These are phyloP conservation scores for Avena sativa DNA, from an alignment of 176 grass and related monocot genomes.

Conservation along the genomic window DNA sequence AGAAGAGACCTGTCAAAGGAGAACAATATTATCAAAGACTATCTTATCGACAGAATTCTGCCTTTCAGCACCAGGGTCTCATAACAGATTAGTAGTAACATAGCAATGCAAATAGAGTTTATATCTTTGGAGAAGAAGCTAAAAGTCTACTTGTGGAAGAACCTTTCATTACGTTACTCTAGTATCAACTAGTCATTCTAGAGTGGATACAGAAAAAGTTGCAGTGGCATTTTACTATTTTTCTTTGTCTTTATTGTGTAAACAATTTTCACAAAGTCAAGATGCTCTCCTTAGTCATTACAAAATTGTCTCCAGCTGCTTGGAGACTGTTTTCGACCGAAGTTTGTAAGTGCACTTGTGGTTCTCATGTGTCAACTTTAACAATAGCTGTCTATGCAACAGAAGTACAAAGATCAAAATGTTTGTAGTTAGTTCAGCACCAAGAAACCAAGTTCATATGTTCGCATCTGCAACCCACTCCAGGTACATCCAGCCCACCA, in stretches of 20 bases:
- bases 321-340: not conserved
- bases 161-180: not conserved
- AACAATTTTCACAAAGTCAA: not conserved
- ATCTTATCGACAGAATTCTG: not conserved
- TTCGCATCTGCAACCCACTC: not conserved
- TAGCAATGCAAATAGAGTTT: not conserved
- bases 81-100: not conserved
- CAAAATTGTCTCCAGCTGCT: not conserved
- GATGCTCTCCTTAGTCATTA: not conserved
- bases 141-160: not conserved
- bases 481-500: not conserved
- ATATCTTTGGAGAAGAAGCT: not conserved
- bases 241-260: no score
- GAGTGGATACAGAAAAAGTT: no score
- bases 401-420: constrained; percentile 18
- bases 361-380: constrained; percentile 5
- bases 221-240: no score
- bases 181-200: no score
- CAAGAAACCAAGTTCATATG: not conserved
- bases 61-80: not conserved
- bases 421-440: not conserved
- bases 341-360: not conserved
- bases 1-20: constrained; percentile 63
- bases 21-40: constrained; percentile 10
- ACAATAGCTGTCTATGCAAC: not conserved